Evolutionary conservation across 2,329 filamentous ascomycete genomes (phyloP), one percentile per base, ranked within the genome.

Genomic region (Neophaeococcomyces aloes): DNA sequence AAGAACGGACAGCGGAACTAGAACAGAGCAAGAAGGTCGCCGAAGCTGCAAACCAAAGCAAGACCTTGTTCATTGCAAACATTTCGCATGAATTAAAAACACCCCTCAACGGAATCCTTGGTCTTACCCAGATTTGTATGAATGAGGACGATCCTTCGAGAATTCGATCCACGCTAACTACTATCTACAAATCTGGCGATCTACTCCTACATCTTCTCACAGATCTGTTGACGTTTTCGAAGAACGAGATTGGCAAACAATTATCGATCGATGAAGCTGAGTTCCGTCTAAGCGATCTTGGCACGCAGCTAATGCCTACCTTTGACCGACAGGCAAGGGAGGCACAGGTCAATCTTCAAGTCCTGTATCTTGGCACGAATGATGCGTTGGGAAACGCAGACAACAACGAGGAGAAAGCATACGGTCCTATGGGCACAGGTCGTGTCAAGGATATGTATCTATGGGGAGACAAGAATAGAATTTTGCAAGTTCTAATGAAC

Each of bases 31-130:
- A 94, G 61, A 86, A 86, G 65, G 86, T 86, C 1, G 88, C 88
- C 1, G 88, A 94, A 62, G 83, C 85, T n/a, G 88, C 88, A 3
- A 95, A 94, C 56, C 85, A 94, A 64, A 93, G 86, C 70, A 98
- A 98, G 66, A 96, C 91, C 0, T 71, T 96, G 7, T 96, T 96
- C 66, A 93, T 98, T 50, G 91, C 91, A 14, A 96, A 96, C 56
- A 94, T 96, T 39, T 79, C 75, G 1, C 79, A 83, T 53, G 79
- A 96, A 61, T 71, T 98, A 29, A 93, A 94, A 59, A 98, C 91
- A 1, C 91, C 91, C 0, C 72, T 96, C 45, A 96, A 96, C 58
- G 91, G 89, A 10, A 95, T 96, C 38, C 71, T 98, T 56, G 91
- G 91, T 47, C 91, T 95, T 82, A 88, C 83, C 53, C 83, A 86